Evolutionary conservation across 768 basidiomycete species (phyloP), one percentile per base, ranked within the genome.

Genomic region (Calocera cornea): DNA sequence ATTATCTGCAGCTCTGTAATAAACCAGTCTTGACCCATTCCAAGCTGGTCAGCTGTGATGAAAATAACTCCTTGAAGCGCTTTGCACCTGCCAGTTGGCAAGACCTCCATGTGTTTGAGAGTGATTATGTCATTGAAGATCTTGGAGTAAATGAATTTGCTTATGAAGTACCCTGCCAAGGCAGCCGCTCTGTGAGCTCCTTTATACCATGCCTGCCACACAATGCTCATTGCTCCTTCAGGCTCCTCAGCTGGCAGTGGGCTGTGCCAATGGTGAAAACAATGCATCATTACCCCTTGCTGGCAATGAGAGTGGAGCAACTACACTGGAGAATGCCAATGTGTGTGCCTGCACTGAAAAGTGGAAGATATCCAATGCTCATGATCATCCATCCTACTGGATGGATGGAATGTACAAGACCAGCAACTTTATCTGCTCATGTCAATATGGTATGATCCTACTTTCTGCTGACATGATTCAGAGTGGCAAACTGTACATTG

Each of bases 21-120:
- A 77, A 81, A 65, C 73, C 72, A 0, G 29, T 68, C 0, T 72
- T 80, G 0, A 12, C 34, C 5, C 76, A 72, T 34, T 19, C 67
- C 0, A 17, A 73, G 3, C 68, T 81, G 34, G 34, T 71, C 14
- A 72, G 71, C n/a, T 70, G 77, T 54, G 77, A 80, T 67, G 75
- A 76, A 1, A 80, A 79, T 64, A 70, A 76, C 36, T 79, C 76
- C 0, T 69, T 75, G 1, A 77, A 77, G 65, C 72, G 74, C 0
- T 71, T 79, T 34, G 73, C 71, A 3, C 68, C 54, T 22, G 63
- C 71, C 1, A 71, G 72, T 0, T 5, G 7, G 2, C 41, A 34
- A 34, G 65, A 66, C 33, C 16, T 2, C 2, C 27, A 41, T 24
- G 10, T 10, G 10, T 66, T 47, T 22, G 41, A 47, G 34, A 40